Evolutionary conservation across 495 filamentous ascomycete genomes (phyloP).

Genomic region (Durotheca rogersii): DNA sequence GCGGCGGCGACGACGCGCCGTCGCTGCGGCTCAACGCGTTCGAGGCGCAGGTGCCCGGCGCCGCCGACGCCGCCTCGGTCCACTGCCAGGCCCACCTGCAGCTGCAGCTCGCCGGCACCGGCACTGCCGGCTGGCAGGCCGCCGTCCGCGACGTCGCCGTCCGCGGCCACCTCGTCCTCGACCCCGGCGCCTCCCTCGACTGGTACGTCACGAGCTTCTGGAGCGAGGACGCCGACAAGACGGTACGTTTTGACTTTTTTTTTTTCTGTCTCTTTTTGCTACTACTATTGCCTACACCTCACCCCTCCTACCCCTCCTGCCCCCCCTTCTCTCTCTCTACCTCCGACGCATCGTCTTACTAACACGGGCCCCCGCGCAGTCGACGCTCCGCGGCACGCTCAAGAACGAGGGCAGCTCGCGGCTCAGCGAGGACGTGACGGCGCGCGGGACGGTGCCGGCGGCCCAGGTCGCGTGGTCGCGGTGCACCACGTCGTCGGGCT

Average conservation of each 20-base stretch:
- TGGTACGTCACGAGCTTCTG: slow-evolving; percentile 45
- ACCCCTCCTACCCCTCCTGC: neutral
- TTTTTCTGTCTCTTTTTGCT: neutral
- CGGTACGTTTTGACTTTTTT: slow-evolving; percentile 31
- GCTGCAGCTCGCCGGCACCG: slow-evolving; percentile 36
- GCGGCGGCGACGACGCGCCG: slow-evolving; percentile 40
- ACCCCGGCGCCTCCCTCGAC: slow-evolving; percentile 36
- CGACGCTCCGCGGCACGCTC: slow-evolving; percentile 30
- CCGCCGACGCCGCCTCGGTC: slow-evolving; percentile 29
- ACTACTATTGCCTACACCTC: neutral
- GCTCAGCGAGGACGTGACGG: slow-evolving; percentile 35
- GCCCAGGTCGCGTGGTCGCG: slow-evolving; percentile 39
- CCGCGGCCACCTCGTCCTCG: slow-evolving; percentile 37
- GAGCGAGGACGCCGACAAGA: slow-evolving; percentile 41
- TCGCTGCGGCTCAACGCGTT: slow-evolving; percentile 39
- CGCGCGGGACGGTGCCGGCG: slow-evolving; percentile 31
- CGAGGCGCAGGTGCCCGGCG: slow-evolving; percentile 32
- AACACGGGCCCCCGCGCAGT: slow-evolving; percentile 7
- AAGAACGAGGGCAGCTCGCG: slow-evolving; percentile 27
- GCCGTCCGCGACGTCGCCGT: slow-evolving; percentile 38
- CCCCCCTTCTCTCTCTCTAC: neutral
- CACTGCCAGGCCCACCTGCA: slow-evolving; percentile 47
- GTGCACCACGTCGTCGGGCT: slow-evolving; percentile 38
- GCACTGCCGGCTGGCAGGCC: slow-evolving; percentile 47
- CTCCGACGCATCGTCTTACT: too few relatives aligned